Base-by-base conservation (phyloP, 139 green algal species). In the Picochlorum sp. region DNA sequence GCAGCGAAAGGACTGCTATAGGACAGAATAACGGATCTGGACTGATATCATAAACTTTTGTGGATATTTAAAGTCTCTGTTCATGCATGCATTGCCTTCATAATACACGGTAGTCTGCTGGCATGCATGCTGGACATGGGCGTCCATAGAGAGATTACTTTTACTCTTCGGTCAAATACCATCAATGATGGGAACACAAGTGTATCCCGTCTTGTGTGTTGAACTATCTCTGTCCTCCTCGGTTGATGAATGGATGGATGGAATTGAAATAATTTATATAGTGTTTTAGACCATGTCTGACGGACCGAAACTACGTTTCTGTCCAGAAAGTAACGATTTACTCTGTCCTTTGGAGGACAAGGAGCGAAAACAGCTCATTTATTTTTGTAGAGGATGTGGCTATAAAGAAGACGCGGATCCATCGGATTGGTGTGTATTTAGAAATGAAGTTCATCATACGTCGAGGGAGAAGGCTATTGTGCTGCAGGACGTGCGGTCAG, bases 291-390 rank as follows among this genome's bases (percentile, higher is more conserved):
- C 23, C 9, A 67, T 71, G 51, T n/a, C 34, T 11, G 72, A 41
- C 9, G 34, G 79, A 3, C 74, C 72, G 13, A 76, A 74, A 66
- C 78, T 95, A 2, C 78, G 82, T 16, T 95, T 95, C 57, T 95
- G 89, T 66, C 88, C 86, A 1, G 87, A 95, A 59, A 89, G 77
- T 49, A 95, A 95, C 67, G 89, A 94, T 62, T 61, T 94, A 50
- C 72, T 94, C 32, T 92, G 91, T 61, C 87, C 86, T 6, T 67
- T 79, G 62, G 78, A 80, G 54, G 86, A 94, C 73, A 83, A 82
- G 45, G 84, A 92, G 60, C 64, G 68, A 24, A 84, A 84, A 30
- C 69, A 75, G 37, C 79, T 96, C 3, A 80, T 92, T 24, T 95
- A 88, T 63, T 77, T 82, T 56, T 96, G 89, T 74, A 86, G 86